A percentile compares a stretch with the other conserved stretches of the same genome.
Evolutionary conservation across 169 alveolate genomes (phyloP).

Genomic region (Babesia bigemina): DNA sequence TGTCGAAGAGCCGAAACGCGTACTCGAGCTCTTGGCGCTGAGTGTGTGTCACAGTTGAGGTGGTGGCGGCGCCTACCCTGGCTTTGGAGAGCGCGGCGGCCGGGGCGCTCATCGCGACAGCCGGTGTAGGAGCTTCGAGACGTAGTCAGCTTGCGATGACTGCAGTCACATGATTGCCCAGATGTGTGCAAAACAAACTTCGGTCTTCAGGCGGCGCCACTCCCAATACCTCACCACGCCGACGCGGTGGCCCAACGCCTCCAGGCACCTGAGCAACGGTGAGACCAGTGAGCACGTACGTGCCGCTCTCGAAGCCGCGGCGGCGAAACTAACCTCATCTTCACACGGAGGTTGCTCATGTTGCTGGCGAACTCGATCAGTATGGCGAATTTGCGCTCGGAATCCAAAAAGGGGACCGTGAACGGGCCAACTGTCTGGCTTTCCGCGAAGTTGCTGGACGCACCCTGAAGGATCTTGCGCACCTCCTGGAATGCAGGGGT

Average conservation of each 20-base stretch:
- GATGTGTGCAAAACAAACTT: slow-evolving; percentile 42
- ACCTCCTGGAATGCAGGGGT: slow-evolving; percentile 61
- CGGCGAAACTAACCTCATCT: slow-evolving; percentile 31
- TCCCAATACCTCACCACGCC: slow-evolving; percentile 69
- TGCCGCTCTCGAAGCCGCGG: too few species aligned
- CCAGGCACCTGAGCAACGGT: slow-evolving; percentile 34
- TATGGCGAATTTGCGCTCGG: slow-evolving; percentile 39
- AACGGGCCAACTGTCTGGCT: slow-evolving; percentile 47
- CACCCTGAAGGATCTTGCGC: slow-evolving; percentile 45
- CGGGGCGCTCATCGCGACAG: slow-evolving; percentile 24
- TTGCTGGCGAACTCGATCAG: slow-evolving; percentile 44
- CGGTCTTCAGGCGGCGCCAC: slow-evolving; percentile 67
- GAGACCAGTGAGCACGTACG: neutral
- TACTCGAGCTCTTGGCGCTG: slow-evolving; percentile 61
- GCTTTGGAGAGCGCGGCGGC: slow-evolving; percentile 33
- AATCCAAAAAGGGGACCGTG: slow-evolving; percentile 56
- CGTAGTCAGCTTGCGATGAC: slow-evolving; percentile 62
- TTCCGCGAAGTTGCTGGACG: slow-evolving; percentile 33
- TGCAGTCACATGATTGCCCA: slow-evolving; percentile 8
- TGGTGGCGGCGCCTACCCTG: slow-evolving; percentile 8
- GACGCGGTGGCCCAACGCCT: slow-evolving; percentile 56
- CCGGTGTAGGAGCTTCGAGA: slow-evolving; percentile 38
- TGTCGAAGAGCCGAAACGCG: slow-evolving; percentile 65
- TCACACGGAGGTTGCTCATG: slow-evolving; percentile 32
- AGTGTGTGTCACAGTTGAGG: neutral